These are phyloP conservation scores for Domatiomyces catenatus DNA, from an alignment of 2,329 filamentous ascomycete species.

Conservation along the genomic window DNA sequence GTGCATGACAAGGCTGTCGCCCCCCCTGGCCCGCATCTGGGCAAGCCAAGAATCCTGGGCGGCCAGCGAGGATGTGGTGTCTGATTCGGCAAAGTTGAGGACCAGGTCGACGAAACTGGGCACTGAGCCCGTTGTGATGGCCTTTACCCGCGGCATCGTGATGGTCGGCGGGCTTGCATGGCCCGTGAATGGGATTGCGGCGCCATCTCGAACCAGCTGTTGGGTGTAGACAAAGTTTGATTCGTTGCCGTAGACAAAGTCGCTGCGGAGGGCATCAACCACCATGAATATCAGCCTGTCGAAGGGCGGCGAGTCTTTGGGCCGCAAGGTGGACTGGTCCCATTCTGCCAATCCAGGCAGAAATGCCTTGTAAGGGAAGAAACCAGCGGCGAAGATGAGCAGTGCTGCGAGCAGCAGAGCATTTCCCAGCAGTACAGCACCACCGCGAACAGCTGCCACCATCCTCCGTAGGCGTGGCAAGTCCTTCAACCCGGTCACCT, in stretches of 20 bases:
- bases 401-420: constrained; percentile 26
- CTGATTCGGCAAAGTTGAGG: constrained; percentile 86
- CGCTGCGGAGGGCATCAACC: constrained; percentile 85
- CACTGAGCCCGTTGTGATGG: constrained; percentile 94
- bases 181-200: constrained; percentile 82
- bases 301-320: constrained; percentile 40
- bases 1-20: constrained; percentile 77
- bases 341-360: constrained; percentile 65
- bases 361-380: constrained; percentile 96
- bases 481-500: background rate
- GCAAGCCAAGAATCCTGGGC: constrained; percentile 91
- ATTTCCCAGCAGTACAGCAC: constrained; percentile 10
- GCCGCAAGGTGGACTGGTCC: constrained; percentile 21
- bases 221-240: constrained; percentile 84
- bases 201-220: constrained; percentile 67
- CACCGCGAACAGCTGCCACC: background rate
- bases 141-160: constrained; percentile 95
- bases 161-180: constrained; percentile 94
- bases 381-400: constrained; percentile 63
- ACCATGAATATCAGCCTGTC: constrained; percentile 94
- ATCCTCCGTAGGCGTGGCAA: background rate
- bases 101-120: constrained; percentile 96
- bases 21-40: constrained; percentile 60
- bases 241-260: constrained; percentile 54
- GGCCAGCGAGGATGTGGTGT: constrained; percentile 74